Percentiles rank a stretch among this genome's conserved stretches.
phyloP scores from a whole-genome alignment of 2,329 filamentous ascomycete species.

The Simplicillium sp. region DNA sequence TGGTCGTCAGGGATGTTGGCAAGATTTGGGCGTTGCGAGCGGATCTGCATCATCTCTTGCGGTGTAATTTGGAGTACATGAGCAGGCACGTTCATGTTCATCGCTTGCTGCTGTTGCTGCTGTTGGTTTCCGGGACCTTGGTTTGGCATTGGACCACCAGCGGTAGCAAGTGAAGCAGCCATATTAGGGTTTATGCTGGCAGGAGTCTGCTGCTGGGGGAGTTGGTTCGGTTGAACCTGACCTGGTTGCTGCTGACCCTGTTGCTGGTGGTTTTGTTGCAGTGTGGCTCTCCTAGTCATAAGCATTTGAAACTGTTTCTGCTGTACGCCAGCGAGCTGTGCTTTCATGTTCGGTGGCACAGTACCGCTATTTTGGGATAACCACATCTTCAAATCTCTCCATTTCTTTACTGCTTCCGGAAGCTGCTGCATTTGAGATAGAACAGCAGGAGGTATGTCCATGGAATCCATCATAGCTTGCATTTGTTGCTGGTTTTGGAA shows the following conservation, averaged over 20 bases:
- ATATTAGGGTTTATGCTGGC: background rate
- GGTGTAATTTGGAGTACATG: slow-evolving; percentile 21
- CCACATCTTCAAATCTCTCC: slow-evolving; percentile 36
- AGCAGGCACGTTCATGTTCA: slow-evolving; percentile 13
- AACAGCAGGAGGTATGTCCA: slow-evolving; percentile 34
- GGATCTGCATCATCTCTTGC: slow-evolving; percentile 22
- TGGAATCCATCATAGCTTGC: slow-evolving; percentile 32
- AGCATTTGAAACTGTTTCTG: slow-evolving; percentile 27
- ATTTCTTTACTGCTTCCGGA: slow-evolving; percentile 36
- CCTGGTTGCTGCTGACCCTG: slow-evolving; percentile 8
- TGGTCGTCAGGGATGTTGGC: slow-evolving; percentile 22
- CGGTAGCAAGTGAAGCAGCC: too few relatives aligned
- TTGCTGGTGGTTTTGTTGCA: slow-evolving; percentile 14
- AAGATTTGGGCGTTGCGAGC: slow-evolving; percentile 15
- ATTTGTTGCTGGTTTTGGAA: slow-evolving; percentile 19
- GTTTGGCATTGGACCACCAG: slow-evolving; percentile 10
- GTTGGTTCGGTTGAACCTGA: slow-evolving; percentile 12
- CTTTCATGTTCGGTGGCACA: slow-evolving; percentile 19
- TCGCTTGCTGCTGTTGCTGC: slow-evolving; percentile 9
- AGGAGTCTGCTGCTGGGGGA: slow-evolving; percentile 10
- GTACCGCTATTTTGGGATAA: slow-evolving; percentile 23
- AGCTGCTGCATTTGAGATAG: slow-evolving; percentile 20
- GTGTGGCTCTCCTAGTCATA: slow-evolving; percentile 18
- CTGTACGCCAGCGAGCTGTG: slow-evolving; percentile 24
- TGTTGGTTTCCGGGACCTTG: slow-evolving; percentile 15